Conservation (phyloP, 768 basidiomycete species). For the Vishniacozyma victoriae region DNA sequence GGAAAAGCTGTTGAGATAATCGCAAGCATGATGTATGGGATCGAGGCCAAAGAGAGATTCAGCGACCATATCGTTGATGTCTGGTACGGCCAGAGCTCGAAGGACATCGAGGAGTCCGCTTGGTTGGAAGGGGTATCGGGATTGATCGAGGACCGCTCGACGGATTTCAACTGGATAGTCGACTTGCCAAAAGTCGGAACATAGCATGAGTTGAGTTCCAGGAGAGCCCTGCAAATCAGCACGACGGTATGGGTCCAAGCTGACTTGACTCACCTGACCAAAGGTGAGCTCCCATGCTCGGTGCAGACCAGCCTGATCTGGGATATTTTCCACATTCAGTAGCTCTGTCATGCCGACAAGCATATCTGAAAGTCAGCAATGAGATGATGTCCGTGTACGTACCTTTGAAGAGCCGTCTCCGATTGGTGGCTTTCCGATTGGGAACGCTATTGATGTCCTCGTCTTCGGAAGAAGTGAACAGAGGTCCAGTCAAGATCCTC, state of each 20-base stretch:
- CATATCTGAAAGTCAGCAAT: conserved; percentile 54
- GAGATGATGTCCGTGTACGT: conserved; percentile 20
- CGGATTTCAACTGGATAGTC: conserved; percentile 66
- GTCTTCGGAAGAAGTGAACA: conserved; percentile 59
- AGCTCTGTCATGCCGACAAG: conserved; percentile 69
- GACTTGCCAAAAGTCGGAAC: conserved; percentile 73
- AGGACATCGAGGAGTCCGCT: conserved; percentile 65
- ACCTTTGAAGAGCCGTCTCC: conserved; percentile 77
- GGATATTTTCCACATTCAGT: conserved; percentile 67
- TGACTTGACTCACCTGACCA: conserved; percentile 25
- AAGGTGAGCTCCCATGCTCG: conserved; percentile 36
- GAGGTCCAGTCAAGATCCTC: conserved; percentile 50
- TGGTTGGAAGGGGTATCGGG: conserved; percentile 76
- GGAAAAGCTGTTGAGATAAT: conserved; percentile 66
- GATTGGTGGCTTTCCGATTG: conserved; percentile 65
- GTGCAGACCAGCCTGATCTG: conserved; percentile 33
- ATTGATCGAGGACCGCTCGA: conserved; percentile 74
- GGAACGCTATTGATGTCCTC: conserved; percentile 58
- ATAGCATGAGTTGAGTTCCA: conserved; percentile 72
- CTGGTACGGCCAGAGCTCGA: conserved; percentile 58
- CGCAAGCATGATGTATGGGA: conserved; percentile 66
- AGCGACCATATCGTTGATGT: neutral
- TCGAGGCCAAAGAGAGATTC: conserved; percentile 24
- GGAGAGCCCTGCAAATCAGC: conserved; percentile 48
- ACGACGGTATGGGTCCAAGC: conserved; percentile 27